phyloP scores from a whole-genome alignment of 495 filamentous ascomycete species.

The Talaromyces ruber region DNA sequence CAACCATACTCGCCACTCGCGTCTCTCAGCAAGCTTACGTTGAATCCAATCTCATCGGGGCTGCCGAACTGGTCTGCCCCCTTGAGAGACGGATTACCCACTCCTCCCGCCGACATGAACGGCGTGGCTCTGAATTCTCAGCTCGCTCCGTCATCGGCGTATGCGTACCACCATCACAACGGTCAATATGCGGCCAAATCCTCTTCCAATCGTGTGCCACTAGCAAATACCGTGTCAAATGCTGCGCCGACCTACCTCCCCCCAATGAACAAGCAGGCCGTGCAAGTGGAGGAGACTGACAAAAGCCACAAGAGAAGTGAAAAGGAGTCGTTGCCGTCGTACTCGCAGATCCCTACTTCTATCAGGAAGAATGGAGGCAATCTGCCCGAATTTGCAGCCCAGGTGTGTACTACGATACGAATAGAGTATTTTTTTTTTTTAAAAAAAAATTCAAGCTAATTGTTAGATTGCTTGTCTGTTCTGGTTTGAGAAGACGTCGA shows the following conservation, averaged over 20 bases:
- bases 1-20: not conserved
- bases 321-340: slow-evolving; percentile 45
- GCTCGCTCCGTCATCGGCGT: slow-evolving; percentile 11
- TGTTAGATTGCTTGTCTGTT: slow-evolving; percentile 87
- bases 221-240: slow-evolving; percentile 16
- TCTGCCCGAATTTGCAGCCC: slow-evolving; percentile 73
- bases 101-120: slow-evolving; percentile 44
- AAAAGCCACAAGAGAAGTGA: slow-evolving; percentile 21
- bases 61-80: slow-evolving; percentile 25
- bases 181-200: not conserved
- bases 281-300: slow-evolving; percentile 11
- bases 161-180: not conserved
- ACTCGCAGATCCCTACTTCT: slow-evolving; percentile 60
- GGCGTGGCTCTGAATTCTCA: slow-evolving; percentile 32
- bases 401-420: slow-evolving; percentile 41
- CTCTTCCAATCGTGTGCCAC: slow-evolving; percentile 7
- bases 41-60: slow-evolving; percentile 2
- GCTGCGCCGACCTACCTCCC: slow-evolving; percentile 20
- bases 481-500: slow-evolving; percentile 90
- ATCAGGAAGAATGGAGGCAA: slow-evolving; percentile 67
- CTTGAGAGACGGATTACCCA: slow-evolving; percentile 40
- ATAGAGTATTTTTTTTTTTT: not conserved
- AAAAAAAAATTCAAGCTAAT: not conserved
- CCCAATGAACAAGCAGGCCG: slow-evolving; percentile 16
- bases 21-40: slow-evolving; percentile 5